These are phyloP conservation scores for Cordyceps cicadae DNA, from an alignment of 2,329 filamentous ascomycete species.

Conservation along the genomic window DNA sequence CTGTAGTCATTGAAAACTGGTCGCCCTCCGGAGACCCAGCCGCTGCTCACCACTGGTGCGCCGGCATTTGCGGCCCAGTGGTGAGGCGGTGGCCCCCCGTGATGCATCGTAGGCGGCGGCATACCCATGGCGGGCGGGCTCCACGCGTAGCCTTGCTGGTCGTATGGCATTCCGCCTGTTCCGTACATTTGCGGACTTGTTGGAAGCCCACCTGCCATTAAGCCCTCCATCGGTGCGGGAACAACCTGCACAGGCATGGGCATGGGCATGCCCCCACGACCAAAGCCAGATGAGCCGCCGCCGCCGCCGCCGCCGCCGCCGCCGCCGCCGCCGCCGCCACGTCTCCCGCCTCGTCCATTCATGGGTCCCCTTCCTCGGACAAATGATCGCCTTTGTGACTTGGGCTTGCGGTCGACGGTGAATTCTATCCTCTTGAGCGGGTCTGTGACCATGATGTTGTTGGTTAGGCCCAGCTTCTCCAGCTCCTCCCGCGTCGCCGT, in stretches of 20 bases:
- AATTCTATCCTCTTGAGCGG: slow-evolving; percentile 61
- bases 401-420: slow-evolving; percentile 43
- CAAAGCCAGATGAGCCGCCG: slow-evolving; percentile 12
- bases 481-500: slow-evolving; percentile 53
- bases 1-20: slow-evolving; percentile 4
- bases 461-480: slow-evolving; percentile 45
- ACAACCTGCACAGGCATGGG: neutral
- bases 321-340: slow-evolving; percentile 15
- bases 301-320: slow-evolving; percentile 16
- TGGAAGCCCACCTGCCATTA: neutral
- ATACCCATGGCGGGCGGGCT: slow-evolving; percentile 1
- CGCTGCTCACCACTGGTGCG: slow-evolving; percentile 4
- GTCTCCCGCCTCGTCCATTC: slow-evolving; percentile 10
- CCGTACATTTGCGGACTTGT: slow-evolving; percentile 7
- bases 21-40: neutral
- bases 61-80: neutral
- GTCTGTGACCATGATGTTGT: slow-evolving; percentile 56
- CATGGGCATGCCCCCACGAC: slow-evolving; percentile 7
- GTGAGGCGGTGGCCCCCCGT: neutral
- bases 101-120: neutral
- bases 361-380: slow-evolving; percentile 18
- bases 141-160: slow-evolving; percentile 4
- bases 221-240: neutral
- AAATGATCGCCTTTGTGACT: slow-evolving; percentile 18
- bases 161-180: neutral